These are phyloP conservation scores for Botrytis squamosa DNA, from an alignment of 2,329 filamentous ascomycete species.

Conservation along the genomic window DNA sequence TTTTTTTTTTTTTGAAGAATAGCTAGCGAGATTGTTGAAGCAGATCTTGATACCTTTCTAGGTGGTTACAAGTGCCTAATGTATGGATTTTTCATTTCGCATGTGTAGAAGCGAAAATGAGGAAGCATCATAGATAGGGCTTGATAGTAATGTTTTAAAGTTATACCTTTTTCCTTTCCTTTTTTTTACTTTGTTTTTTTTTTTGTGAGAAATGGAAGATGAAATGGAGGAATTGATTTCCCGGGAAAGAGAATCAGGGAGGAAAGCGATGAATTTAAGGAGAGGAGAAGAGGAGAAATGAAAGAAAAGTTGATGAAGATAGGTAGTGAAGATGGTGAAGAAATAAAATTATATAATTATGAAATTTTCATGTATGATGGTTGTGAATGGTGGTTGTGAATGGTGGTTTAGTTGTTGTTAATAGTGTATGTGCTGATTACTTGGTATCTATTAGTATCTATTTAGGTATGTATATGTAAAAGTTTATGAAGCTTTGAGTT, in stretches of 20 bases:
- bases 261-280: background rate
- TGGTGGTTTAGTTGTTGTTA: rapidly evolving
- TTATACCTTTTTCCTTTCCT: background rate
- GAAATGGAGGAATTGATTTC: background rate
- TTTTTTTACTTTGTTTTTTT: background rate
- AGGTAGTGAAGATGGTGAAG: background rate
- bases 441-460: no score
- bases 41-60: conserved; percentile 6
- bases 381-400: background rate
- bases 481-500: no score
- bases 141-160: conserved; percentile 12
- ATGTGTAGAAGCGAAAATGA: background rate
- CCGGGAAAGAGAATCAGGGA: background rate
- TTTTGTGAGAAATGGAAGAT: background rate
- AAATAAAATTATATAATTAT: background rate
- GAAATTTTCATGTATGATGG: background rate
- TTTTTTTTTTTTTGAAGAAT: background rate
- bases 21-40: background rate
- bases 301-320: background rate
- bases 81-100: conserved; percentile 11
- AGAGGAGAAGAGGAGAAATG: background rate
- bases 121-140: background rate
- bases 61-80: background rate
- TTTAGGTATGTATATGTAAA: no score
- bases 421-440: no score